Base-by-base conservation (phyloP, 495 filamentous ascomycete genomes). In the Daldinia grandis region DNA sequence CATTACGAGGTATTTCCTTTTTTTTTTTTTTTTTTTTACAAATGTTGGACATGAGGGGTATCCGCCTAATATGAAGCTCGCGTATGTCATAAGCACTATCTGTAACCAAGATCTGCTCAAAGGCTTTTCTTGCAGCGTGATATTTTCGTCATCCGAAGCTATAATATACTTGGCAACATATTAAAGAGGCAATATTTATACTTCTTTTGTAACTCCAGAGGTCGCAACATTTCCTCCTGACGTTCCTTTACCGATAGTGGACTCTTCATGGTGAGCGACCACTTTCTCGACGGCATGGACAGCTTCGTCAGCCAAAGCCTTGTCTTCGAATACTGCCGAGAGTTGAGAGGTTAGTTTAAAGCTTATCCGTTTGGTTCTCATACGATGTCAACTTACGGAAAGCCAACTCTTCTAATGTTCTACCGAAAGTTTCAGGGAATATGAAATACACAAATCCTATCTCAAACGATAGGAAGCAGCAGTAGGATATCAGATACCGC, bases 371-470 rank as follows among this genome's bases (percentile, higher is more conserved):
- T 47, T 9, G 28, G 24, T 8, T 24, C 28, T 4, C 1, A 17
- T 10, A 27, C 35, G 31, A 14, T 1, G 10, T 38, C 33, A 37
- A 82, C 86, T 81, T 83, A 88, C 86, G 71, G 76, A 89, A 89
- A 0, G 88, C 86, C 33, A 91, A 69, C 72, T 91, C 89, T 78
- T 91, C 88, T 14, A 91, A 78, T 1, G 88, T 90, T 12, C 87
- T 79, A 12, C 84, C 85, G 47, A 82, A 75, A 1, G 89, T 91
- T 75, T 91, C 88, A 5, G 88, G 88, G 78, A 88, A 90, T 70
- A 90, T 82, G 66, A 89, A 87, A 70, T 83, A 91, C 55, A 91
- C 81, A 66, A 90, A 87, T 17, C 78, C 54, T 15, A 86, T 78
- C 63, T 90, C 88, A 55, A 86, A 86, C 0, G 76, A 80, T 55